A percentile compares a stretch with the other conserved stretches of the same genome.
These are phyloP conservation scores for Backusella psychrophila DNA, from an alignment of 192 early-diverging fungal species.

Conservation along the genomic window DNA sequence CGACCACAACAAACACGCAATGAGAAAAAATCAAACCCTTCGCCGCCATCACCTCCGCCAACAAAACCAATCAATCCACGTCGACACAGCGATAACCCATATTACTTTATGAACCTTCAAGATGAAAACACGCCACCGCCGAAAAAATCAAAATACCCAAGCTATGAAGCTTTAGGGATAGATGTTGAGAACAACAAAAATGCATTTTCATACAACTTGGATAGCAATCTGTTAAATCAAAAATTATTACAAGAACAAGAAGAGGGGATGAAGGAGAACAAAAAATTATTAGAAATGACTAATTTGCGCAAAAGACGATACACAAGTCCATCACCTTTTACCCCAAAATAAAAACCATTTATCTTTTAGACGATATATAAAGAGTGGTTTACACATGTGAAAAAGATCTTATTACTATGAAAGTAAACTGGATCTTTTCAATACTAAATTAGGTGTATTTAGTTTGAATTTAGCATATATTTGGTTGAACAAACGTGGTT, in stretches of 20 bases:
- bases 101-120: not conserved
- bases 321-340: not conserved
- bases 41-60: not conserved
- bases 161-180: not conserved
- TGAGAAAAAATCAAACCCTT: not conserved
- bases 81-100: not conserved
- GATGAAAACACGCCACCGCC: not conserved
- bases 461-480: not conserved
- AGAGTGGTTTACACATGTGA: too few relatives aligned
- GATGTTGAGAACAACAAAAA: not conserved
- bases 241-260: not conserved
- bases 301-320: not conserved
- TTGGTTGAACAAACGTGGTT: not conserved
- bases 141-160: not conserved
- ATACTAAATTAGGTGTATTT: not conserved
- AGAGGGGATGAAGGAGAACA: not conserved
- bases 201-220: not conserved
- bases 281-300: not conserved
- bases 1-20: not conserved
- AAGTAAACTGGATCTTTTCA: not conserved
- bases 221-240: not conserved
- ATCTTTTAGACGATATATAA: not conserved
- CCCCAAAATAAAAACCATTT: not conserved
- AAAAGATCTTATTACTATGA: too few relatives aligned
- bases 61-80: slow-evolving; percentile 3